A percentile compares a stretch with the other conserved stretches of the same genome.
phyloP scores from a whole-genome alignment of 2,329 filamentous ascomycete genomes.

The Aureobasidium namibiae region DNA sequence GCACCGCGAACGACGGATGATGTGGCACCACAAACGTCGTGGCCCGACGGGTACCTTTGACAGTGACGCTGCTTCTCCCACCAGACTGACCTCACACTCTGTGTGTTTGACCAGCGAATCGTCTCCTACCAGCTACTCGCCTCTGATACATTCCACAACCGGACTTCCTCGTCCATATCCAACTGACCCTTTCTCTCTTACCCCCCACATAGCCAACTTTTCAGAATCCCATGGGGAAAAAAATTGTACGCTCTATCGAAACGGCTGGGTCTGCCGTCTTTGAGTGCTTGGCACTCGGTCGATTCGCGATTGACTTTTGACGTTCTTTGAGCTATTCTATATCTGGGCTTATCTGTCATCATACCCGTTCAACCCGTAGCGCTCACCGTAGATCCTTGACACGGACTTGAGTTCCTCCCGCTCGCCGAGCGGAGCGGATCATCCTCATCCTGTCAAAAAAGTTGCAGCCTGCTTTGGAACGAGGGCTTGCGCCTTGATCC shows the following conservation, averaged over 20 bases:
- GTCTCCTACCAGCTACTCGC: background rate
- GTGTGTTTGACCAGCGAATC: background rate
- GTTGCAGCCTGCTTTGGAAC: background rate
- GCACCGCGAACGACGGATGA: slow-evolving; percentile 2
- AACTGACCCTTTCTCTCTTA: background rate
- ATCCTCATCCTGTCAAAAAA: background rate
- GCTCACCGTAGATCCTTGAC: background rate
- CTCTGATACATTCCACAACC: slow-evolving; percentile 3
- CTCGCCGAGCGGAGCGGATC: no score
- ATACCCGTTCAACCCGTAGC: background rate
- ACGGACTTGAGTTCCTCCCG: background rate
- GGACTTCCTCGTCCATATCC: background rate
- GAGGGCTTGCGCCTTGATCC: background rate
- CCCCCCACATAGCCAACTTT: background rate
- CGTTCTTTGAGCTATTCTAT: slow-evolving; percentile 6
- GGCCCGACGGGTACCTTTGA: slow-evolving; percentile 3
- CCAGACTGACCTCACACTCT: background rate
- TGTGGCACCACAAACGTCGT: slow-evolving; percentile 8
- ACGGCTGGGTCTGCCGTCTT: slow-evolving; percentile 1
- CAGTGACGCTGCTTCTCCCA: background rate
- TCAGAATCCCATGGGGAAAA: background rate
- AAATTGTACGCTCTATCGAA: background rate
- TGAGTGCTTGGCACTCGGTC: background rate
- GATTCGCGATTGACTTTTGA: slow-evolving; percentile 1
- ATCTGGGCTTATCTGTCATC: slow-evolving; percentile 1